phyloP scores from a whole-genome alignment of 116 monocot species.

The Iris pallida region DNA sequence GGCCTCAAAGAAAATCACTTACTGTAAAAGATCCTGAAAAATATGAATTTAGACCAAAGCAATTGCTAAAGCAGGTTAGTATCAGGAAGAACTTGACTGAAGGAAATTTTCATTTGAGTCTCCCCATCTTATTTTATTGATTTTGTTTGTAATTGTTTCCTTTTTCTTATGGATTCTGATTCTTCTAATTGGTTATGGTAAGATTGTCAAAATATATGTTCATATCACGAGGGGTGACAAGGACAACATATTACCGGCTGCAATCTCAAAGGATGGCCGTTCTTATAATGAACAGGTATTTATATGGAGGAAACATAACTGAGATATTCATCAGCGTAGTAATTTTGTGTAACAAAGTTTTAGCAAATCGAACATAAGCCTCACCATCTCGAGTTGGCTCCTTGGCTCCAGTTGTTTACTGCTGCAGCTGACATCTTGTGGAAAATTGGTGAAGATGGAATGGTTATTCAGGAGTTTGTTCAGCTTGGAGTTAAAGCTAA shows the following conservation, averaged over 20 bases:
- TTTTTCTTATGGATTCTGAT: slow-evolving; percentile 6
- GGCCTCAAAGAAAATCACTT: slow-evolving; percentile 84
- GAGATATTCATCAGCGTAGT: background rate
- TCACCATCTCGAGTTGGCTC: slow-evolving; percentile 21
- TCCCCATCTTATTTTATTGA: background rate
- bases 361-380: background rate
- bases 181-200: slow-evolving; percentile 9
- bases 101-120: background rate
- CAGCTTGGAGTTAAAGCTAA: slow-evolving; percentile 70
- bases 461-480: slow-evolving; percentile 71
- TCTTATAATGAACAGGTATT: slow-evolving; percentile 85
- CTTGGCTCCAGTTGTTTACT: slow-evolving; percentile 64
- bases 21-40: slow-evolving; percentile 96
- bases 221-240: slow-evolving; percentile 91
- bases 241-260: slow-evolving; percentile 62
- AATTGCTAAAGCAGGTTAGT: slow-evolving; percentile 81
- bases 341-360: background rate
- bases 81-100: background rate
- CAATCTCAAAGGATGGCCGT: slow-evolving; percentile 87
- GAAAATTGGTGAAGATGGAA: slow-evolving; percentile 85
- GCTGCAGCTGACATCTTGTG: slow-evolving; percentile 69
- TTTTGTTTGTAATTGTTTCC: background rate
- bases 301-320: background rate
- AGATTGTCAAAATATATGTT: slow-evolving; percentile 96
- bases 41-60: slow-evolving; percentile 96